Conservation (phyloP, 805 yeast genomes). For the Grigorovia yakushimaensis region DNA sequence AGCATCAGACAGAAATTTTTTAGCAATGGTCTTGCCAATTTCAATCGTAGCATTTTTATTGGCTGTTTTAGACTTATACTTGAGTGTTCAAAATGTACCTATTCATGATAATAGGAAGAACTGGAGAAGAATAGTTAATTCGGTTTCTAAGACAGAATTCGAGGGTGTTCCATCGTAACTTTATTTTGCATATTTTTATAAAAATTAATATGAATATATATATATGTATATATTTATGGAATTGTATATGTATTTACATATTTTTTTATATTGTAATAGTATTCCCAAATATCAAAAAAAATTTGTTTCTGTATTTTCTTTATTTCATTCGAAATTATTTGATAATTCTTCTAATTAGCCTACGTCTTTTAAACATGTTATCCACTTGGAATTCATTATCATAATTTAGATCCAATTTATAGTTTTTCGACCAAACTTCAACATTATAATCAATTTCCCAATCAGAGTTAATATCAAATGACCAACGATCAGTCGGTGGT, state of each 20-base stretch:
- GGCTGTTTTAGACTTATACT: conserved; percentile 39
- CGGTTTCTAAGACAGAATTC: conserved; percentile 50
- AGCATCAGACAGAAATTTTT: conserved; percentile 46
- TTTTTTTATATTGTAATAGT: background rate
- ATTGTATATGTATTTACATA: background rate
- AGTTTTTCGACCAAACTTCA: conserved; percentile 39
- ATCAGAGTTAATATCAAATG: conserved; percentile 44
- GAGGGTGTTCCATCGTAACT: conserved; percentile 78
- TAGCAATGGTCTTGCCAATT: conserved; percentile 59
- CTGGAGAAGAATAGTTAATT: conserved; percentile 50
- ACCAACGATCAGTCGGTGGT: conserved; percentile 65
- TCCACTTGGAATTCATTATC: conserved; percentile 43
- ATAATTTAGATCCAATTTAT: conserved; percentile 32
- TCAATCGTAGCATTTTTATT: conserved; percentile 46
- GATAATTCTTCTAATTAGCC: conserved; percentile 43
- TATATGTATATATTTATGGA: background rate
- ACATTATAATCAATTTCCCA: conserved; percentile 62
- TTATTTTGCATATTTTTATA: background rate
- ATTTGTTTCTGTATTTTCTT: too few species aligned
- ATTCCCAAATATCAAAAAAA: background rate
- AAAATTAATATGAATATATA: background rate
- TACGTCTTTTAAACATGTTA: conserved; percentile 46
- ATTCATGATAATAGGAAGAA: conserved; percentile 59
- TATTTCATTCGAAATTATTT: too few species aligned
- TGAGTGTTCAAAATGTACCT: conserved; percentile 55